Conservation (phyloP, 2,329 filamentous ascomycete genomes). For the Dactylellina leptospora region DNA sequence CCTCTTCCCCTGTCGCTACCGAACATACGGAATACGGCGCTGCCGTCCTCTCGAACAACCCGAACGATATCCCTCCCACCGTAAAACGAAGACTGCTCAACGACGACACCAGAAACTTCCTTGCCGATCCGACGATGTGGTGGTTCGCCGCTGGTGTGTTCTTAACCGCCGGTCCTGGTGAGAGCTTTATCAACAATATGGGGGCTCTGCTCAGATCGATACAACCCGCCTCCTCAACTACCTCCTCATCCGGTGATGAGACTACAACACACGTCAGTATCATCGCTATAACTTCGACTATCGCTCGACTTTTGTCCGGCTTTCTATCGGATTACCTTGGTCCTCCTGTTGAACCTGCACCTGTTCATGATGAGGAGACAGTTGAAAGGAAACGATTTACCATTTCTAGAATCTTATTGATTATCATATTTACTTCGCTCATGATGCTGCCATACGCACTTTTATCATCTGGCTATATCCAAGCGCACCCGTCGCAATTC, state of each 20-base stretch:
- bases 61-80: conserved; percentile 59
- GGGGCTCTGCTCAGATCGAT: conserved; percentile 91
- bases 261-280: conserved; percentile 91
- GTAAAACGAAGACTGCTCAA: conserved; percentile 94
- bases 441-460: conserved; percentile 79
- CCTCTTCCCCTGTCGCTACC: conserved; percentile 59
- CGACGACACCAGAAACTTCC: conserved; percentile 84
- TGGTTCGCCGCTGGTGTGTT: conserved; percentile 89
- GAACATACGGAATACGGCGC: conserved; percentile 62
- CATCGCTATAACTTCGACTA: conserved; percentile 86
- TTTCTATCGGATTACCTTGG: conserved; percentile 88
- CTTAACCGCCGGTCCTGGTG: conserved; percentile 91
- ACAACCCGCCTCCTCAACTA: conserved; percentile 67
- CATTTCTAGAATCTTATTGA: conserved; percentile 80
- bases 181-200: conserved; percentile 97
- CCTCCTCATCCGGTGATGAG: conserved; percentile 62
- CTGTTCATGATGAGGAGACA: conserved; percentile 58
- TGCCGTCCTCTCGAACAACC: conserved; percentile 66
- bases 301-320: conserved; percentile 89
- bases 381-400: conserved; percentile 58
- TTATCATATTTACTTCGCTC: conserved; percentile 77
- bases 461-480: conserved; percentile 77
- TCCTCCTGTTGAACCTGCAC: conserved; percentile 63
- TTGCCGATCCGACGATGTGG: conserved; percentile 95
- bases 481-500: conserved; percentile 80